Evolutionary conservation across 345 rosid species (phyloP).

Genomic region (Boechera retrofracta): DNA sequence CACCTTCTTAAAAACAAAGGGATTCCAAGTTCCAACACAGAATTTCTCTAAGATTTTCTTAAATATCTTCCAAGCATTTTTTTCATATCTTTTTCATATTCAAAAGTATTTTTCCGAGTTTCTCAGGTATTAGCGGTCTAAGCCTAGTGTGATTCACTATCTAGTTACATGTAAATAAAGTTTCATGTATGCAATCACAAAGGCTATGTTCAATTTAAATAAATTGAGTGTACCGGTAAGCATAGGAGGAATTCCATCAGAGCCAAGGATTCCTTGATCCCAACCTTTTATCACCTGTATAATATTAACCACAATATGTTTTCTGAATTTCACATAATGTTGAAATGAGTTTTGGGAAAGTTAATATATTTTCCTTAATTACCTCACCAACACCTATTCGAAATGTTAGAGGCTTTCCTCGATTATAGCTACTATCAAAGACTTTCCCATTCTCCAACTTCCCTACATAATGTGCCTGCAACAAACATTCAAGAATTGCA

Average conservation of each 20-base stretch:
- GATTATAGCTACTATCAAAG: conserved; percentile 89
- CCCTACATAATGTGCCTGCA: conserved; percentile 87
- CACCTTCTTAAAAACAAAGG: not conserved
- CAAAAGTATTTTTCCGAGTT: not conserved
- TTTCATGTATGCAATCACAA: not conserved
- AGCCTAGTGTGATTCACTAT: not conserved
- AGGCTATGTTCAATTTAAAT: not conserved
- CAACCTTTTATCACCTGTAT: conserved; percentile 86
- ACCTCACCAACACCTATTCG: conserved; percentile 94
- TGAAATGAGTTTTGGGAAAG: not conserved
- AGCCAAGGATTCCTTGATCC: conserved; percentile 88
- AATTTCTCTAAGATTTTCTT: too few species aligned
- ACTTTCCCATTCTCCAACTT: conserved; percentile 83
- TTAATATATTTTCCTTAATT: not conserved
- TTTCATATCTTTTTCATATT: not conserved
- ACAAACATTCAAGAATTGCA: conserved; percentile 28
- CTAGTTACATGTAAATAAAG: not conserved
- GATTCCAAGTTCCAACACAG: not conserved
- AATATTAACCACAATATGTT: not conserved
- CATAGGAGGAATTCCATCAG: conserved; percentile 91
- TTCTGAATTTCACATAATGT: not conserved
- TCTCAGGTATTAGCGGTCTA: not conserved
- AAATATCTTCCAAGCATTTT: too few species aligned
- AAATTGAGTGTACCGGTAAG: conserved; percentile 63
- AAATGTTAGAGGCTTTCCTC: conserved; percentile 86